Conservation (phyloP, 116 monocot species). For the Phalaenopsis hybrid region DNA sequence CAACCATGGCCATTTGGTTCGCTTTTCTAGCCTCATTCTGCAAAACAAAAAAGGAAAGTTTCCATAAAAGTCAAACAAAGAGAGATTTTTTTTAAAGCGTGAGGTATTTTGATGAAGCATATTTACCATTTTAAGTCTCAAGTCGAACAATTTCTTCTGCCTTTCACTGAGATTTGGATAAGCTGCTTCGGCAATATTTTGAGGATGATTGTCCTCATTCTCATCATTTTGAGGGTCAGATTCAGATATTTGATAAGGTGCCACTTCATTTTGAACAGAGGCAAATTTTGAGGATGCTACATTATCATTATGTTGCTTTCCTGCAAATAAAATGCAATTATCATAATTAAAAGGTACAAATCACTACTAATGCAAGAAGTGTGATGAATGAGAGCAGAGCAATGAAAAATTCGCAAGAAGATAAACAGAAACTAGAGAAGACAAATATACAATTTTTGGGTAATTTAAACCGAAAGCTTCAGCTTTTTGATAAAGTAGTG, state of each 20-base stretch:
- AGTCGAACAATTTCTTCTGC: constrained; percentile 83
- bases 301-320: constrained; percentile 19
- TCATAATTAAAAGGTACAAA: neutral
- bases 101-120: neutral
- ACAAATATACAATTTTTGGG: neutral
- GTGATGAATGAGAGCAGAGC: neutral
- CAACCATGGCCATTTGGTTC: constrained; percentile 89
- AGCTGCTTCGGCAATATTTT: constrained; percentile 38
- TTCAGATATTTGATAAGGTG: constrained; percentile 4
- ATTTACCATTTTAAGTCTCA: constrained; percentile 85
- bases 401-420: neutral
- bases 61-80: neutral
- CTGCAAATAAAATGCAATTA: constrained; percentile 17
- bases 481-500: too few relatives aligned
- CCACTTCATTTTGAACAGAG: constrained; percentile 20
- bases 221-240: constrained; percentile 7
- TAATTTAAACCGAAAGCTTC: neutral
- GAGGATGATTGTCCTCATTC: constrained; percentile 18
- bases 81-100: neutral
- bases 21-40: constrained; percentile 96
- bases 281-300: constrained; percentile 11
- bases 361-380: neutral
- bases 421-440: neutral
- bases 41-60: constrained; percentile 1
- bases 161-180: constrained; percentile 64